Conservation (phyloP, 495 filamentous ascomycete genomes). For the Neurospora sp. region DNA sequence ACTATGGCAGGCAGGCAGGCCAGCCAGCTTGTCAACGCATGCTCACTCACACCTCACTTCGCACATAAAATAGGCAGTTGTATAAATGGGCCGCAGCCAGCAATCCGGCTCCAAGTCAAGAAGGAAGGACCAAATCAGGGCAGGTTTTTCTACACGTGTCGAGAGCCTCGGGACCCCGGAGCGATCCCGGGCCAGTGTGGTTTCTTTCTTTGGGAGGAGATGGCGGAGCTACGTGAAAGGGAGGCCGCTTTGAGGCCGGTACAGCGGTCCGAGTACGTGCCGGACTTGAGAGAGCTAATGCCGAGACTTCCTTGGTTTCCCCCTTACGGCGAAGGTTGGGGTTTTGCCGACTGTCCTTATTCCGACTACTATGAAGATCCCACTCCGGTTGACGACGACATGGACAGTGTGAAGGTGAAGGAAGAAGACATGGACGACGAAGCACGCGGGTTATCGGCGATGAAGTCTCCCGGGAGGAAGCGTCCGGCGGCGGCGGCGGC, state of each 20-base stretch:
- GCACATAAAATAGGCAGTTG: background rate
- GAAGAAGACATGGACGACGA: background rate
- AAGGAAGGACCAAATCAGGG: constrained; percentile 58
- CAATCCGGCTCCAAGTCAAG: constrained; percentile 49
- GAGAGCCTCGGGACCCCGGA: constrained; percentile 5
- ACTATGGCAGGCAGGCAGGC: no score
- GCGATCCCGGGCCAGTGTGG: constrained; percentile 34
- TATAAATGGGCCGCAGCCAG: constrained; percentile 37
- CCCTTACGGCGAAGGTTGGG: background rate
- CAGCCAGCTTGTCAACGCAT: background rate
- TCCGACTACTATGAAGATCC: no score
- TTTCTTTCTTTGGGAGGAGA: constrained; percentile 63
- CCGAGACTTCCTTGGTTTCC: background rate
- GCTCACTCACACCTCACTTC: background rate
- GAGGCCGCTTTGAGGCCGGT: constrained; percentile 28
- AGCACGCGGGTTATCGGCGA: background rate
- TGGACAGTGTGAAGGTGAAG: background rate
- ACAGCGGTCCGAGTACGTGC: background rate
- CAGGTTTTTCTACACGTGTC: constrained; percentile 59
- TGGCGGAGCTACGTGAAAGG: constrained; percentile 46
- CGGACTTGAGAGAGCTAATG: background rate
- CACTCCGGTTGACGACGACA: background rate
- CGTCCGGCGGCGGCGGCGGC: background rate
- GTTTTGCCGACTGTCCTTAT: no score
- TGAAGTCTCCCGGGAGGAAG: constrained; percentile 1